These are phyloP conservation scores for Pisolithus thermaeus DNA, from an alignment of 1,284 basidiomycete species.

Conservation along the genomic window DNA sequence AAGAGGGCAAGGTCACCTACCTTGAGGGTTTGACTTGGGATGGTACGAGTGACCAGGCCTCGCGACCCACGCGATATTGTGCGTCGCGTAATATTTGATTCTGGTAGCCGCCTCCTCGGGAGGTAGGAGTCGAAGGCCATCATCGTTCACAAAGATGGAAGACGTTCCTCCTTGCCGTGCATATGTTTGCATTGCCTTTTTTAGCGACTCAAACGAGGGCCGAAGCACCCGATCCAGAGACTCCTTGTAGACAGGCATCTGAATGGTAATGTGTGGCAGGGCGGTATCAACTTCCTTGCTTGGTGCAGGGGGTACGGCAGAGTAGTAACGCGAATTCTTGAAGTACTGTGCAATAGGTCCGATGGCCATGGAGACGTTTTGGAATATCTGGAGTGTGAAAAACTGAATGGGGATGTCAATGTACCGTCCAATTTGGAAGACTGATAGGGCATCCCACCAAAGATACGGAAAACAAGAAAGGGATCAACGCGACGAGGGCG, in stretches of 20 bases:
- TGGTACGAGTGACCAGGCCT: slow-evolving; percentile 62
- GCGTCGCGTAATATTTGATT: slow-evolving; percentile 70
- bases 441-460: slow-evolving; percentile 41
- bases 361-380: slow-evolving; percentile 54
- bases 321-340: slow-evolving; percentile 70
- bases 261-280: slow-evolving; percentile 70
- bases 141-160: slow-evolving; percentile 72
- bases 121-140: slow-evolving; percentile 63
- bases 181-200: slow-evolving; percentile 84
- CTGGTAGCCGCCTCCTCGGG: slow-evolving; percentile 58
- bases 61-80: slow-evolving; percentile 80
- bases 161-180: slow-evolving; percentile 78
- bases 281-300: slow-evolving; percentile 55
- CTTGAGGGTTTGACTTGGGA: slow-evolving; percentile 30
- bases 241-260: slow-evolving; percentile 82
- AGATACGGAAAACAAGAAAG: slow-evolving; percentile 69
- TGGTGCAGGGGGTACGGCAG: slow-evolving; percentile 51
- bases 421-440: background rate
- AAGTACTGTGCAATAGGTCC: slow-evolving; percentile 73
- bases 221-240: slow-evolving; percentile 52
- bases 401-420: slow-evolving; percentile 36
- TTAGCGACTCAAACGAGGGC: slow-evolving; percentile 75
- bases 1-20: slow-evolving; percentile 3
- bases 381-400: slow-evolving; percentile 58
- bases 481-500: slow-evolving; percentile 54